Evolutionary conservation across 2,329 filamentous ascomycete species (phyloP).

Genomic region (Sarocladium oryzae): DNA sequence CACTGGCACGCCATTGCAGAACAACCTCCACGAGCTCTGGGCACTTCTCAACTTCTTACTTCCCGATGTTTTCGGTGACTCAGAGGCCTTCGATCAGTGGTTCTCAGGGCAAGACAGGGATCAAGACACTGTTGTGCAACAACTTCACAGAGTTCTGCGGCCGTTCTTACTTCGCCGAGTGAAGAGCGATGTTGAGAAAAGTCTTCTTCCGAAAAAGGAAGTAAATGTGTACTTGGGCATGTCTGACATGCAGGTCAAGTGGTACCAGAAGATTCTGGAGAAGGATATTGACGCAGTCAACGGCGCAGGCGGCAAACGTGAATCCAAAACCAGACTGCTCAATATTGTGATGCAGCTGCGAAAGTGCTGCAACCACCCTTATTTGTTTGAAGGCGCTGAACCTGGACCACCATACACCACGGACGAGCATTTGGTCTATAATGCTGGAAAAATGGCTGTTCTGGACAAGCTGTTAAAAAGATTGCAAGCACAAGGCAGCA

Average conservation of each 20-base stretch:
- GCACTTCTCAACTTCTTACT: constrained; percentile 93
- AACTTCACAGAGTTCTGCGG: constrained; percentile 85
- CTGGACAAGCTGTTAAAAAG: constrained; percentile 84
- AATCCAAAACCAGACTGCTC: constrained; percentile 92
- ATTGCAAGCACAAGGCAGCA: constrained; percentile 78
- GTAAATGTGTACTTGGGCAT: constrained; percentile 95
- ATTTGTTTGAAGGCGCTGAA: constrained; percentile 95
- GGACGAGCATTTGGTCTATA: constrained; percentile 89
- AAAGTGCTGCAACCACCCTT: constrained; percentile 98
- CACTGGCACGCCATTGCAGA: constrained; percentile 93
- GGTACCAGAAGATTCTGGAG: constrained; percentile 98
- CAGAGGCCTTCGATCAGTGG: constrained; percentile 96
- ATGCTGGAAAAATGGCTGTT: constrained; percentile 95
- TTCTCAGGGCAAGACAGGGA: constrained; percentile 87
- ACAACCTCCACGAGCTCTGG: constrained; percentile 97
- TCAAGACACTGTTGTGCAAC: constrained; percentile 92
- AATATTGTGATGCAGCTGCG: constrained; percentile 99
- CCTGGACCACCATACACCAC: constrained; percentile 97
- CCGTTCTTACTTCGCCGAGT: constrained; percentile 94
- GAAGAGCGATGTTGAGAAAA: constrained; percentile 98
- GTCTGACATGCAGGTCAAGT: constrained; percentile 98
- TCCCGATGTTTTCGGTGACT: constrained; percentile 96
- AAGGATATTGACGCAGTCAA: constrained; percentile 99
- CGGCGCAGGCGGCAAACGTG: constrained; percentile 88
- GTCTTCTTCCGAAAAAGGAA: constrained; percentile 93